phyloP scores from a whole-genome alignment of 1,139 yeast genomes.

The Diutina catenulata region DNA sequence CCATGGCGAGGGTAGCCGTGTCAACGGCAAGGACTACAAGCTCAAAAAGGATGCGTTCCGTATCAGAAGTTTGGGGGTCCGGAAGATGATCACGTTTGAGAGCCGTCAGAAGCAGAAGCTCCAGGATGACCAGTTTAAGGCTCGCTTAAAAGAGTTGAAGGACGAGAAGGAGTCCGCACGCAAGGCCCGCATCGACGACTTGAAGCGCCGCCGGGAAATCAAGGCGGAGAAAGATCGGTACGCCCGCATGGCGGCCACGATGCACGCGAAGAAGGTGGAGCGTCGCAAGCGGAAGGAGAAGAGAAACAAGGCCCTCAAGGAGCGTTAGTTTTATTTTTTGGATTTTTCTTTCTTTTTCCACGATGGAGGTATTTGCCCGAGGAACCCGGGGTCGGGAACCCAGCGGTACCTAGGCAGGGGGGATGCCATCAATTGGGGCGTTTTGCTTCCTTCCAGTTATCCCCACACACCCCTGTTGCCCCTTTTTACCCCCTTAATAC shows the following conservation, averaged over 20 bases:
- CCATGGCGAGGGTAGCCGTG: conserved; percentile 31
- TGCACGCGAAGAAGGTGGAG: conserved; percentile 72
- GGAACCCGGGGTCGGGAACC: too few relatives aligned
- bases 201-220: conserved; percentile 55
- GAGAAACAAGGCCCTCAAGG: conserved; percentile 69
- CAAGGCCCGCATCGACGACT: conserved; percentile 35
- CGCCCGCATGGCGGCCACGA: conserved; percentile 55
- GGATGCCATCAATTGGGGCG: too few relatives aligned
- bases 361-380: background rate
- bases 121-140: conserved; percentile 34
- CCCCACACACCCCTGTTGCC: too few relatives aligned
- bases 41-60: conserved; percentile 40
- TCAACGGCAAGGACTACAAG: conserved; percentile 49
- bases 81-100: conserved; percentile 11
- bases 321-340: conserved; percentile 26
- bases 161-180: conserved; percentile 50
- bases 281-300: conserved; percentile 72
- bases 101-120: conserved; percentile 25
- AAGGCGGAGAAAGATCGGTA: conserved; percentile 68
- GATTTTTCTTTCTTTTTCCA: background rate
- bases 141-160: conserved; percentile 43
- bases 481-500: too few relatives aligned
- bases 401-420: too few relatives aligned
- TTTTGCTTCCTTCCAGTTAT: too few relatives aligned
- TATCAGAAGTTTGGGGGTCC: conserved; percentile 16